Conservation (phyloP, 2,329 filamentous ascomycete species). For the Sporothrix pallida region DNA sequence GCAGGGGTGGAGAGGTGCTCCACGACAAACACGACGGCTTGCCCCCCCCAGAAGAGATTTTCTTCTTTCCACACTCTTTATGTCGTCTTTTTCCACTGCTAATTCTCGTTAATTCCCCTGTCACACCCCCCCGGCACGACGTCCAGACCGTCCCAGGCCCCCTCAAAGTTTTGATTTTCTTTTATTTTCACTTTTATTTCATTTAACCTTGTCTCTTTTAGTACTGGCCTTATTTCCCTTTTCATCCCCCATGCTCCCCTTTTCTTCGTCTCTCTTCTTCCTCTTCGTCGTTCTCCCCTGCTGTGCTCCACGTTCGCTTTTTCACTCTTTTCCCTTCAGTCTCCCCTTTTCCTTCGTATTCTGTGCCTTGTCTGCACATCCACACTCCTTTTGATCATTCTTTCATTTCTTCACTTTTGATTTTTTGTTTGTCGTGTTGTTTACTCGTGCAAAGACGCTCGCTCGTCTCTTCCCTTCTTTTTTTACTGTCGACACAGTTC, state of each 20-base stretch:
- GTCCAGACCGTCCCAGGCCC: slow-evolving; percentile 15
- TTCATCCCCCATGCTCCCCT: slow-evolving; percentile 24
- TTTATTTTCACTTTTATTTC: slow-evolving; percentile 8
- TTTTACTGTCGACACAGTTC: slow-evolving; percentile 2
- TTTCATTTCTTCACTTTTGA: slow-evolving; percentile 3
- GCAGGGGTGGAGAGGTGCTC: slow-evolving; percentile 28
- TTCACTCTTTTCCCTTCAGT: slow-evolving; percentile 13
- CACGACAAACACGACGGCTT: slow-evolving; percentile 24
- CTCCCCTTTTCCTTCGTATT: slow-evolving; percentile 7
- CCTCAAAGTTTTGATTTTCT: background rate
- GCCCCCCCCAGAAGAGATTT: slow-evolving; percentile 5
- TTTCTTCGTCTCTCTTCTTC: slow-evolving; percentile 24
- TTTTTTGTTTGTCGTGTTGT: slow-evolving; percentile 1
- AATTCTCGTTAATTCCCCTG: background rate
- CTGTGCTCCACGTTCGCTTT: slow-evolving; percentile 1
- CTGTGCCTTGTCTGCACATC: slow-evolving; percentile 21
- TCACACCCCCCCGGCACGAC: slow-evolving; percentile 4
- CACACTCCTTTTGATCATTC: slow-evolving; percentile 23
- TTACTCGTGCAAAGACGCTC: background rate
- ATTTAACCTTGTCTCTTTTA: slow-evolving; percentile 35
- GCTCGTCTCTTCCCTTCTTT: slow-evolving; percentile 28
- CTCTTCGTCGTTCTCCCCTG: slow-evolving; percentile 18
- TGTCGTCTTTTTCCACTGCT: too few species aligned
- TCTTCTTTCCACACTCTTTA: background rate
- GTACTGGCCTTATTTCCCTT: slow-evolving; percentile 29